Base-by-base conservation (phyloP, 768 basidiomycete species). In the Dacryopinax spathularia region DNA sequence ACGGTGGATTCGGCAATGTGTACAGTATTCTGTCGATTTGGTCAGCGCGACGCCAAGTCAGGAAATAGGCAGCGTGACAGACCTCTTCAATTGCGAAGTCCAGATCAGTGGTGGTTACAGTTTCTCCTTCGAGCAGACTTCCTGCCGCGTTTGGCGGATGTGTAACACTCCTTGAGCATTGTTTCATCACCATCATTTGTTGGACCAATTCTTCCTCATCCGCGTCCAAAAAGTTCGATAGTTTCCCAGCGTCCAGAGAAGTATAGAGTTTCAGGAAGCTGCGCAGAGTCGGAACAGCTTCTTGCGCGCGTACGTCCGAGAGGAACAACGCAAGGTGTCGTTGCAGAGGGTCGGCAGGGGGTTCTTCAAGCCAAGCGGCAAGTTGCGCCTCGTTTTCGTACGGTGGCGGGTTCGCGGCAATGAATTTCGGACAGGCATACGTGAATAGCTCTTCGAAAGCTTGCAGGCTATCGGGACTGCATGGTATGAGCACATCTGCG, bases 121-220 rank as follows among this genome's bases (percentile, higher is more conserved):
- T 85, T 71, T 92, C 84, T 1, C 95, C 95, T 66, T 88, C 88
- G 65, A 98, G 77, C 35, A 96, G 73, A 36, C 74, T 61, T 62
- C 86, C 78, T 18, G 79, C 78, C 0, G 68, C 65, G 63, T 73
- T 76, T 43, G 76, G 73, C 25, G 73, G 70, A 62, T 88, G 80
- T 72, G 83, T 85, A 62, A 87, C 74, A 64, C 88, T 89, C 70
- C 91, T 80, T 69, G 88, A 89, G 0, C 85, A 84, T 66, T 88
- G 86, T 78, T 99, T 98, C 76, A 96, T 82, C 43, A 91, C 86
- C 92, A 98, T 96, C 81, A 98, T 83, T 81, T 95, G 89, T 75
- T 94, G 89, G 64, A 99, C 80, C 71, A 97, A 87, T 73, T 89
- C 88, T 72, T 98, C 95, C 75, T 97, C 95, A 22, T 70, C 68